These are phyloP conservation scores for Venturia aucupariae DNA, from an alignment of 2,329 filamentous ascomycete species.

Conservation along the genomic window DNA sequence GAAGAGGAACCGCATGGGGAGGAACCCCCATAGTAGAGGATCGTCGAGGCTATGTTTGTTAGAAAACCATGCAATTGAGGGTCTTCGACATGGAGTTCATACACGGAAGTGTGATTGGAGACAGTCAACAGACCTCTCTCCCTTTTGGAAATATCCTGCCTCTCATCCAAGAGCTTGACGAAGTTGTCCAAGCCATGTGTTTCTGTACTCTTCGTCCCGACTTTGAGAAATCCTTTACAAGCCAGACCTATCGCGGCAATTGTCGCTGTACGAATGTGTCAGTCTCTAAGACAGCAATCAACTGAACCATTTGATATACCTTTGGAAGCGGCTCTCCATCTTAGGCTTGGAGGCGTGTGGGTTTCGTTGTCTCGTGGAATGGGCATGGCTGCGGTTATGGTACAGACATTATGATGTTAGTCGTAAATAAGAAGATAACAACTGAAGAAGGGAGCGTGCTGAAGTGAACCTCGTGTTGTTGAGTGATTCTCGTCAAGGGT, in stretches of 20 bases:
- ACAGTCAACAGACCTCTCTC: slow-evolving; percentile 77
- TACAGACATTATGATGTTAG: background rate
- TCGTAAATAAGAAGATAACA: background rate
- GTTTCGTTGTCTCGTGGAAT: background rate
- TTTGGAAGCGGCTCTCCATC: slow-evolving; percentile 51
- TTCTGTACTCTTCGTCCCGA: slow-evolving; percentile 60
- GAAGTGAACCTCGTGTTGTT: background rate
- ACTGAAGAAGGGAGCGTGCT: background rate
- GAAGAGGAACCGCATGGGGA: slow-evolving; percentile 63
- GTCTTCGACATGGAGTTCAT: slow-evolving; percentile 37
- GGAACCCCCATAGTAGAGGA: slow-evolving; percentile 83
- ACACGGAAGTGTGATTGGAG: slow-evolving; percentile 84
- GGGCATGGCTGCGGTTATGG: background rate
- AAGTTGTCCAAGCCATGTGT: slow-evolving; percentile 69
- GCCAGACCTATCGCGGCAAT: slow-evolving; percentile 66
- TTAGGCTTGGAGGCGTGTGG: slow-evolving; percentile 5
- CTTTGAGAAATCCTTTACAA: slow-evolving; percentile 65
- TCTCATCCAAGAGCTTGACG: slow-evolving; percentile 62
- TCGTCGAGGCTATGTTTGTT: slow-evolving; percentile 66
- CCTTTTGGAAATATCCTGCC: slow-evolving; percentile 56
- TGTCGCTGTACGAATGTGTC: slow-evolving; percentile 50
- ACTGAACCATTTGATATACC: background rate
- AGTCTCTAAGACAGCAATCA: background rate
- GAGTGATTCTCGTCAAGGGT: background rate
- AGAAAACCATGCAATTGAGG: background rate